These are phyloP conservation scores for Dicorynia guianensis DNA, from an alignment of 306 rosid species.

Conservation along the genomic window DNA sequence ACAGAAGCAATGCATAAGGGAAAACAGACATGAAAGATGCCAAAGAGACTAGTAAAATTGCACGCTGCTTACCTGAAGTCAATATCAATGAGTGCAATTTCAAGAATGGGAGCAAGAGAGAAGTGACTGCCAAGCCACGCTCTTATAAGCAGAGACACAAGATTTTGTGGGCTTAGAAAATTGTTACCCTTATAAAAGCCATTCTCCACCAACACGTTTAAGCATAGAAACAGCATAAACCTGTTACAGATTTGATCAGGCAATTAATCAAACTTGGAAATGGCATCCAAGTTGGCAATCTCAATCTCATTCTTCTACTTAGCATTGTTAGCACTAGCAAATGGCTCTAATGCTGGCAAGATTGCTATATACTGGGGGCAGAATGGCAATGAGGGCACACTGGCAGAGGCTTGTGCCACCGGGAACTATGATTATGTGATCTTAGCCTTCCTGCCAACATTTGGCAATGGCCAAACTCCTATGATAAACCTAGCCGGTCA, in stretches of 20 bases:
- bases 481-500: slow-evolving; percentile 49
- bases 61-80: background rate
- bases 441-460: slow-evolving; percentile 51
- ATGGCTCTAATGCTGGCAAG: slow-evolving; percentile 32
- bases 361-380: slow-evolving; percentile 56
- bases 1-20: slow-evolving; percentile 10
- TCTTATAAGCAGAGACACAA: background rate
- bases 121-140: slow-evolving; percentile 37
- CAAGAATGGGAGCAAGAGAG: background rate
- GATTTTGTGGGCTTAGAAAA: background rate
- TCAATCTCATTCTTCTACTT: slow-evolving; percentile 29
- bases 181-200: slow-evolving; percentile 37
- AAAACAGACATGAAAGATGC: slow-evolving; percentile 21
- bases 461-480: slow-evolving; percentile 49
- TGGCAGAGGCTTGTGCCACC: slow-evolving; percentile 43
- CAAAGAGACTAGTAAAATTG: background rate
- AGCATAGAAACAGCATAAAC: slow-evolving; percentile 1
- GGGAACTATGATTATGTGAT: slow-evolving; percentile 49
- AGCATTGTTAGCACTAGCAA: slow-evolving; percentile 36
- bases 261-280: slow-evolving; percentile 16
- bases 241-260: background rate
- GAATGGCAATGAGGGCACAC: slow-evolving; percentile 49
- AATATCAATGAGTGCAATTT: slow-evolving; percentile 22
- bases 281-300: slow-evolving; percentile 31
- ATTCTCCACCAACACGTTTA: slow-evolving; percentile 15